These are phyloP conservation scores for Nannochloropsis gaditana DNA, from an alignment of 108 stramenopile species.

Conservation along the genomic window DNA sequence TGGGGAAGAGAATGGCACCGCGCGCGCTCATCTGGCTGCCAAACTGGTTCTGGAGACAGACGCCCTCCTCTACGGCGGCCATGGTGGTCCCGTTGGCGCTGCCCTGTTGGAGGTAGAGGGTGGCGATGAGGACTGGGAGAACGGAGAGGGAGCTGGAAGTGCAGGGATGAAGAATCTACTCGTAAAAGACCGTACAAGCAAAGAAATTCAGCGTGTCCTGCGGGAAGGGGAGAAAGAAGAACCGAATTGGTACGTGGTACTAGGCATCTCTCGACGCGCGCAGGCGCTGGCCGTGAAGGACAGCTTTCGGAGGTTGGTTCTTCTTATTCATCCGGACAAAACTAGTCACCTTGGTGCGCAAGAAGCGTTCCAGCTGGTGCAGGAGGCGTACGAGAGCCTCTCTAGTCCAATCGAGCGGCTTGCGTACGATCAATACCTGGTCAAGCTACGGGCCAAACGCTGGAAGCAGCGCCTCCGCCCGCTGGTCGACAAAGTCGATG, in stretches of 20 bases:
- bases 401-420: background rate
- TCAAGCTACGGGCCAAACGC: constrained; percentile 14
- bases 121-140: background rate
- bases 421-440: background rate
- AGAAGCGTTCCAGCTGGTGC: background rate
- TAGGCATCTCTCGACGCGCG: background rate
- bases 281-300: background rate
- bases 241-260: background rate
- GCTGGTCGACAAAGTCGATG: background rate
- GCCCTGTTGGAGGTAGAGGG: background rate
- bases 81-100: background rate
- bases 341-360: background rate
- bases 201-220: background rate
- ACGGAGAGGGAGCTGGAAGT: background rate
- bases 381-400: constrained; percentile 1
- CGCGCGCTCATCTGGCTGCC: background rate
- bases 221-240: background rate
- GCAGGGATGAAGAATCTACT: background rate
- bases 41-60: background rate
- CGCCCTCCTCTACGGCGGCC: background rate
- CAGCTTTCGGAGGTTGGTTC: constrained; percentile 9
- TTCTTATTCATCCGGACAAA: constrained; percentile 9
- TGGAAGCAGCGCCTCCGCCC: constrained; percentile 8
- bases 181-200: background rate
- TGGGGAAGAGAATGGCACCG: background rate